Evolutionary conservation across 106 monocot genomes (phyloP).

Genomic region (Platanthera zijinensis): DNA sequence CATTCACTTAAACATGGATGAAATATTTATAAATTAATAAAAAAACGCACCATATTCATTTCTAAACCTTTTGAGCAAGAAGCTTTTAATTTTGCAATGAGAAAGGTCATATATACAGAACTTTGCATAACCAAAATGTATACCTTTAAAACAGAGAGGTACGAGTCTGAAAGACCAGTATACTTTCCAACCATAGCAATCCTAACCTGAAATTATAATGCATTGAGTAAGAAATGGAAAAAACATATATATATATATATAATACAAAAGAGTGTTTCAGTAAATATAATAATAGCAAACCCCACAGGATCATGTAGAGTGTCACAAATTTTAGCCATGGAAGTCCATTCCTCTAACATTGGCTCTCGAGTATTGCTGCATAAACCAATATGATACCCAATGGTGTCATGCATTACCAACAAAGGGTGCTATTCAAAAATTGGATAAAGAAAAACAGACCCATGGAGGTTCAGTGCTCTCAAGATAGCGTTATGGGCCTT

Average conservation of each 20-base stretch:
- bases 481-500: constrained; percentile 57
- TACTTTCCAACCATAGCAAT: constrained; percentile 71
- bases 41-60: not conserved
- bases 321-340: constrained; percentile 40
- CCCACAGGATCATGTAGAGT: constrained; percentile 36
- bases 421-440: not conserved
- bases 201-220: constrained; percentile 32
- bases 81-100: not conserved
- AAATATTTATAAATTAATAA: not conserved
- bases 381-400: not conserved
- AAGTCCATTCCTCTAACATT: constrained; percentile 41
- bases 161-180: constrained; percentile 58
- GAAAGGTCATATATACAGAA: not conserved
- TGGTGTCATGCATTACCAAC: not conserved
- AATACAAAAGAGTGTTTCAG: not conserved
- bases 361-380: constrained; percentile 29
- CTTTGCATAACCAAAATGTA: not conserved
- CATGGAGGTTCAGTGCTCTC: constrained; percentile 37
- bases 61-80: not conserved
- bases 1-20: not conserved
- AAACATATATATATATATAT: not conserved
- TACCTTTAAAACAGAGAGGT: constrained; percentile 63
- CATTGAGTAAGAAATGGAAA: constrained; percentile 1
- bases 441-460: constrained; percentile 23
- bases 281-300: constrained; percentile 2